phyloP scores from a whole-genome alignment of 2,329 filamentous ascomycete genomes.

The Cyanodermella asteris region DNA sequence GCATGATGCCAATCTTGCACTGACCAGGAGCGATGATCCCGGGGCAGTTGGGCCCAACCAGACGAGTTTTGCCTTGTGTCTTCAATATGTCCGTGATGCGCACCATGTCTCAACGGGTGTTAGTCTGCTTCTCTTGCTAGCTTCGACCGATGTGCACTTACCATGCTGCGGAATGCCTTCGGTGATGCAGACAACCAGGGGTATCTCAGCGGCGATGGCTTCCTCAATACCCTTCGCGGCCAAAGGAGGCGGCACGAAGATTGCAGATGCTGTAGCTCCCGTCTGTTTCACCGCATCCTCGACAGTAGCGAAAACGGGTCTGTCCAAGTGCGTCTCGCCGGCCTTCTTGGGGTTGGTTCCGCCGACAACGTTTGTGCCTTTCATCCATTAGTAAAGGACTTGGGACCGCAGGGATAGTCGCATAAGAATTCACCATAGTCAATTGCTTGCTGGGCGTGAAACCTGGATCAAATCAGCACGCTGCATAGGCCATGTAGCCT shows the following conservation, averaged over 20 bases:
- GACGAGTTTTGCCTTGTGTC: constrained; percentile 87
- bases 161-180: constrained; percentile 96
- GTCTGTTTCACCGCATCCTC: constrained; percentile 73
- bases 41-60: constrained; percentile 95
- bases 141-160: constrained; percentile 28
- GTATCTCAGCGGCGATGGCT: constrained; percentile 79
- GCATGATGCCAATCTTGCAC: constrained; percentile 99
- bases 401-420: background rate
- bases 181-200: constrained; percentile 89
- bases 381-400: constrained; percentile 10
- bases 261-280: constrained; percentile 73
- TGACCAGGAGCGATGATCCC: constrained; percentile 89
- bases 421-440: constrained; percentile 54
- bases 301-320: constrained; percentile 83
- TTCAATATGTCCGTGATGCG: constrained; percentile 96
- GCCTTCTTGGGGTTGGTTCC: constrained; percentile 99
- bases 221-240: constrained; percentile 93
- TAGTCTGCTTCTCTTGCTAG: no score
- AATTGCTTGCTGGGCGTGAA: constrained; percentile 94
- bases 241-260: constrained; percentile 91
- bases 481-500: constrained; percentile 2
- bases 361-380: constrained; percentile 91
- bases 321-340: constrained; percentile 67
- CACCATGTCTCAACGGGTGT: constrained; percentile 58
- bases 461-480: constrained; percentile 34